Base-by-base conservation (phyloP, 257 asterid species). In the Solanum arcanum region DNA sequence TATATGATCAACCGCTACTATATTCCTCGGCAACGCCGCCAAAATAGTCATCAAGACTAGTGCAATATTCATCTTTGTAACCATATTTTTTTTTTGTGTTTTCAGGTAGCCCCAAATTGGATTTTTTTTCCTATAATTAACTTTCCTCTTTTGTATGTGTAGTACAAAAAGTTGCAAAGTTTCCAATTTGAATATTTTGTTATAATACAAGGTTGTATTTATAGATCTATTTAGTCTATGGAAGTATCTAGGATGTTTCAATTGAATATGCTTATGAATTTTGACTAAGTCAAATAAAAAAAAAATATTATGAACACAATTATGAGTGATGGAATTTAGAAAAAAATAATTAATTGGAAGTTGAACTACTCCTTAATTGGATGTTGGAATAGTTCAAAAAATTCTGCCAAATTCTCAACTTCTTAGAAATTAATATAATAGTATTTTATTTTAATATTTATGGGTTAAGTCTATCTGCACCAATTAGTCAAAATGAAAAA, bases 81-180 rank as follows among this genome's bases (percentile, higher is more conserved):
- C 86, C 88, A 88, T 88, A 8, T 7, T 13, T 52, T 59, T n/a
- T 68, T 88, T 87, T 39, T 60, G 77, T 88, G 90, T 88, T 78
- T 60, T 76, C 88, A 42, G 83, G 62, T 70, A 69, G 78, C 87
- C 85, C 87, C 70, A 3, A 33, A 3, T 5, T 25, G 77, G n/a
- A 64, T 60, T 16, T 23, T 31, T 73, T 75, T 49, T 62, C 29
- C 56, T 84, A 42, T n/a, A 64, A 52, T 5, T 37, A 68, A 52
- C 68, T 85, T 23, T 52, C 81, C 82, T 44, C 44, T 69, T 46
- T 68, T 69, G 1, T 33, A 18, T 10, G 70, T 62, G 41, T 9
- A 10, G 41, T 15, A 10, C 18, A 70, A 25, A 85, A 42, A 11
- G 31, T 18, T 73, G 11, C 69, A 12, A 47, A 56, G 46, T 44